Conservation (phyloP, 768 basidiomycete species). For the Auricularia heimuer region DNA sequence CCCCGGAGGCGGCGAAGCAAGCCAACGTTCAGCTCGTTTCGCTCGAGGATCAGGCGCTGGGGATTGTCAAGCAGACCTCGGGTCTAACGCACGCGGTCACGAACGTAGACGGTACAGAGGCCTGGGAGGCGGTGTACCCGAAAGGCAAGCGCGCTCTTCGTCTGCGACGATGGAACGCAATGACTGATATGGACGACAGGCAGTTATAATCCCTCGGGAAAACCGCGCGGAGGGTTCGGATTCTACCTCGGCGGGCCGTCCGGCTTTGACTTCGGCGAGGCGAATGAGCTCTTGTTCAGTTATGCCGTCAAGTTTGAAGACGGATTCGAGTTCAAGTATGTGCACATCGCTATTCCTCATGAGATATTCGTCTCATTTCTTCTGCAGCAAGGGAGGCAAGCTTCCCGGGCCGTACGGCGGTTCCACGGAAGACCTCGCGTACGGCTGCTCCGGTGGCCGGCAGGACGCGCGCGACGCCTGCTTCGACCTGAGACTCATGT, state of each 20-base stretch:
- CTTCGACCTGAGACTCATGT: conserved; percentile 65
- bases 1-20: conserved; percentile 18
- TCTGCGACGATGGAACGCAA: not conserved
- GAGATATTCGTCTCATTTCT: not conserved
- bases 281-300: conserved; percentile 55
- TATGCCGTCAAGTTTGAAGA: conserved; percentile 52
- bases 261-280: conserved; percentile 42
- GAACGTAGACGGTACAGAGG: conserved; percentile 32
- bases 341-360: not conserved
- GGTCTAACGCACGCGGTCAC: conserved; percentile 25
- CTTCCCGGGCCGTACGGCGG: conserved; percentile 52
- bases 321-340: conserved; percentile 45
- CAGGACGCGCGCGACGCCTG: conserved; percentile 44
- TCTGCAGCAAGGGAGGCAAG: conserved; percentile 48
- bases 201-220: conserved; percentile 41
- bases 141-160: conserved; percentile 23
- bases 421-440: conserved; percentile 34
- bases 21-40: conserved; percentile 18
- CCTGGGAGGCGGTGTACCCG: conserved; percentile 46
- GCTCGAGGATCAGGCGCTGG: conserved; percentile 36
- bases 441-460: conserved; percentile 56
- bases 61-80: conserved; percentile 28
- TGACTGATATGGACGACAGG: not conserved
- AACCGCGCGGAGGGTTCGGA: conserved; percentile 49
- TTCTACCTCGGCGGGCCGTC: conserved; percentile 59